phyloP scores from a whole-genome alignment of 2,329 filamentous ascomycete genomes.

The Monilinia polystroma region DNA sequence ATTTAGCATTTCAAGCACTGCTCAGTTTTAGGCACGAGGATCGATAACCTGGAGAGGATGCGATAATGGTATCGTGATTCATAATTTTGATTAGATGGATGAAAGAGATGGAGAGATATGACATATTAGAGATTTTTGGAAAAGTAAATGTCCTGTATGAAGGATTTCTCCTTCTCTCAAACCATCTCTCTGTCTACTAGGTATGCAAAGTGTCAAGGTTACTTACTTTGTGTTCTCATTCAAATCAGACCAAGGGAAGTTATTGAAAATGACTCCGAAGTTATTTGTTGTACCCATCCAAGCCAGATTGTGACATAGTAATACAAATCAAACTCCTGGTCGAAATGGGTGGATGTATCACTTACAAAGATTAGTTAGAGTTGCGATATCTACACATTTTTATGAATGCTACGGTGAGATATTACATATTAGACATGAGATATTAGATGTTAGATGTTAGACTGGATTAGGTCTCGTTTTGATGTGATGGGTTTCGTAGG shows the following conservation, averaged over 20 bases:
- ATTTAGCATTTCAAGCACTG: neutral
- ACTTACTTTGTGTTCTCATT: no score
- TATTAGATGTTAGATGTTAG: neutral
- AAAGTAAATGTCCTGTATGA: no score
- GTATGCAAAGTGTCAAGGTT: no score
- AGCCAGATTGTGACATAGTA: neutral
- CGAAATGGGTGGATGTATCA: neutral
- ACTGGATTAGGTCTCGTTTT: no score
- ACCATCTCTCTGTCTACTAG: no score
- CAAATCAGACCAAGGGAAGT: no score
- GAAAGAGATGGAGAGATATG: neutral
- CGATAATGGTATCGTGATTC: neutral
- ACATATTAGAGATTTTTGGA: no score
- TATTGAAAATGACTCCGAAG: neutral
- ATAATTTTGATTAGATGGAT: neutral
- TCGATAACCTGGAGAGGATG: neutral
- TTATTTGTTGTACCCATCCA: neutral
- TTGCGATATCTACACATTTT: constrained; percentile 1
- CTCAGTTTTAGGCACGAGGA: neutral
- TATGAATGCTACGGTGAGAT: neutral
- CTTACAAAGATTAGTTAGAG: no score
- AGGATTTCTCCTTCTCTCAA: neutral
- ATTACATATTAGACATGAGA: no score
- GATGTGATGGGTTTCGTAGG: neutral
- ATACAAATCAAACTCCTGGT: neutral